phyloP scores from a whole-genome alignment of 768 basidiomycete species.

The Albatrellus ellisii region DNA sequence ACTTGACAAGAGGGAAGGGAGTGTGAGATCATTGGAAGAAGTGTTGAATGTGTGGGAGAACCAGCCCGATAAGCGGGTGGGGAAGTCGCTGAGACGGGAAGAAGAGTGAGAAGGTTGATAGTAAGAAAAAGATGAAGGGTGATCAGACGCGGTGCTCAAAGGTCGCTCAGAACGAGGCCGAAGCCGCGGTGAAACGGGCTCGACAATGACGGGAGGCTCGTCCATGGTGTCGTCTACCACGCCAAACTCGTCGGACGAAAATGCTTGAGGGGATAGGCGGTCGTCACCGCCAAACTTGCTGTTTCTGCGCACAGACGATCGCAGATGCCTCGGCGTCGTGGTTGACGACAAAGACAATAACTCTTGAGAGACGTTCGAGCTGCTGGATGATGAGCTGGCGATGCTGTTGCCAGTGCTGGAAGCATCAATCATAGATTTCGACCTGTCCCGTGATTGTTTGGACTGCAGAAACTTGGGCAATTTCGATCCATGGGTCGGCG shows the following conservation, averaged over 20 bases:
- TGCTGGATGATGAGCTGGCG: slow-evolving; percentile 31
- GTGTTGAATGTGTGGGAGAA: slow-evolving; percentile 65
- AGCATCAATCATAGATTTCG: slow-evolving; percentile 35
- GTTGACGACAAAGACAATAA: slow-evolving; percentile 5
- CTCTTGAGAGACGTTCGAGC: slow-evolving; percentile 16
- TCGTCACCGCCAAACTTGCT: slow-evolving; percentile 12
- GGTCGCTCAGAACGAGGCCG: slow-evolving; percentile 48
- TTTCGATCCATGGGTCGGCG: slow-evolving; percentile 37
- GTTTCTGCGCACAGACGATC: slow-evolving; percentile 7
- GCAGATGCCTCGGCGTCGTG: slow-evolving; percentile 7
- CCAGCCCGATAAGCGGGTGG: slow-evolving; percentile 70
- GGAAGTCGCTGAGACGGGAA: slow-evolving; percentile 50
- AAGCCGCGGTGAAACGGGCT: slow-evolving; percentile 41
- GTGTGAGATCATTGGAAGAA: slow-evolving; percentile 59
- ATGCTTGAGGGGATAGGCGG: slow-evolving; percentile 14
- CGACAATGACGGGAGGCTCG: slow-evolving; percentile 55
- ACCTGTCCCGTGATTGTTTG: slow-evolving; percentile 47
- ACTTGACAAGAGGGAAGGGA: slow-evolving; percentile 42
- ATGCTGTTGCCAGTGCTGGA: slow-evolving; percentile 24
- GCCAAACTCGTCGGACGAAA: slow-evolving; percentile 17
- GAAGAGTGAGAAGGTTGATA: slow-evolving; percentile 33
- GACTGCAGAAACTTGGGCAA: slow-evolving; percentile 52
- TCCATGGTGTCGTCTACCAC: slow-evolving; percentile 24
- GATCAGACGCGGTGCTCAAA: slow-evolving; percentile 29
- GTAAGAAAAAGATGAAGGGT: slow-evolving; percentile 18